Percentiles rank a stretch among this genome's conserved stretches.
These are phyloP conservation scores for Suhomyces maxii DNA, from an alignment of 1,139 yeast species.

Conservation along the genomic window DNA sequence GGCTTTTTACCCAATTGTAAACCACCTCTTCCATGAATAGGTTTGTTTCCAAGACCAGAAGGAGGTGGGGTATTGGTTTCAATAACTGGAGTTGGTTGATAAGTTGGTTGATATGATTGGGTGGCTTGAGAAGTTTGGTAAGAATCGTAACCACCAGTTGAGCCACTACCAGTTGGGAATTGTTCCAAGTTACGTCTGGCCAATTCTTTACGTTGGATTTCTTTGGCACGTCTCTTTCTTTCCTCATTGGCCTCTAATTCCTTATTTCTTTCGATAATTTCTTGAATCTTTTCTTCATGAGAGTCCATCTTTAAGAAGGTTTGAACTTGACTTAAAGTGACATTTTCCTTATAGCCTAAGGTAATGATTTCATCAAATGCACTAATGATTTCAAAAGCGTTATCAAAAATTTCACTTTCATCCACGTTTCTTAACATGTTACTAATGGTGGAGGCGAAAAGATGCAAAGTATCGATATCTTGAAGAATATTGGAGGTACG, in stretches of 20 bases:
- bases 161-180: constrained; percentile 13
- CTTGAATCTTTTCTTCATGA: constrained; percentile 97
- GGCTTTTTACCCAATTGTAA: constrained; percentile 77
- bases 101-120: constrained; percentile 32
- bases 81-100: constrained; percentile 36
- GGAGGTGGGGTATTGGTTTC: constrained; percentile 8
- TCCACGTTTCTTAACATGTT: constrained; percentile 71
- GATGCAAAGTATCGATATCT: constrained; percentile 88
- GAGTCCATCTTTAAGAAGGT: constrained; percentile 97
- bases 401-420: constrained; percentile 79
- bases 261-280: constrained; percentile 93
- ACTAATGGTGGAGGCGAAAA: constrained; percentile 80
- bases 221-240: constrained; percentile 93
- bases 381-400: constrained; percentile 83
- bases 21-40: constrained; percentile 60
- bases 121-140: constrained; percentile 24
- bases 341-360: constrained; percentile 87
- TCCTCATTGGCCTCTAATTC: constrained; percentile 97
- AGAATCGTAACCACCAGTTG: constrained; percentile 20
- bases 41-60: constrained; percentile 15
- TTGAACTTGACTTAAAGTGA: constrained; percentile 78
- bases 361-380: constrained; percentile 94
- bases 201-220: constrained; percentile 85
- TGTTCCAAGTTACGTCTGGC: constrained; percentile 55
- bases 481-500: constrained; percentile 89